Percentiles rank a stretch among this genome's conserved stretches.
Conservation (phyloP, 1,139 yeast genomes). For the Blastobotrys capitulatus region DNA sequence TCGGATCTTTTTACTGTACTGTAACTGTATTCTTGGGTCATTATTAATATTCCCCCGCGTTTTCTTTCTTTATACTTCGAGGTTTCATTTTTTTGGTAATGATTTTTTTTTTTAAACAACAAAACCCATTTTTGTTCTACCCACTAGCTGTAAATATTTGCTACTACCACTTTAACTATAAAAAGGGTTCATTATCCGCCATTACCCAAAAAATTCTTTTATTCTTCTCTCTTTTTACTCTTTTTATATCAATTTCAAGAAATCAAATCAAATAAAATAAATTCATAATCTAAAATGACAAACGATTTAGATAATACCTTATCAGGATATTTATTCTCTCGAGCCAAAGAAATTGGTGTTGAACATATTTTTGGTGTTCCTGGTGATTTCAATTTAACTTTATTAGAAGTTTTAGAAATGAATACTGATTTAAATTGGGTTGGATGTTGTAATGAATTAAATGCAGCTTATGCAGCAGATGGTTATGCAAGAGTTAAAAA, state of each 20-base stretch:
- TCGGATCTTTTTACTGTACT: no score
- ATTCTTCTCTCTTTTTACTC: background rate
- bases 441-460: conserved; percentile 46
- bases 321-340: conserved; percentile 53
- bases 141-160: no score
- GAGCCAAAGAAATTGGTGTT: conserved; percentile 53
- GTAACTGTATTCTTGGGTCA: no score
- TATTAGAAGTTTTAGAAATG: conserved; percentile 51
- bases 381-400: conserved; percentile 67
- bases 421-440: conserved; percentile 38
- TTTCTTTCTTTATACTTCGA: no score
- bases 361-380: conserved; percentile 70
- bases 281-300: background rate
- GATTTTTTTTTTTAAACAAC: no score
- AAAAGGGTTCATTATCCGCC: background rate
- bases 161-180: background rate
- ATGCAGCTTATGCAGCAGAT: conserved; percentile 60
- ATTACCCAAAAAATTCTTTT: background rate
- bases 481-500: conserved; percentile 62
- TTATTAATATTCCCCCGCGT: no score
- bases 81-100: no score
- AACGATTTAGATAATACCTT: conserved; percentile 32
- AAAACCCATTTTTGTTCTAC: no score
- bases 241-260: background rate
- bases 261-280: no score